Evolutionary conservation across 2,329 filamentous ascomycete genomes (phyloP), one percentile per base, ranked within the genome.

Genomic region (Tolypocladium pustulatum): DNA sequence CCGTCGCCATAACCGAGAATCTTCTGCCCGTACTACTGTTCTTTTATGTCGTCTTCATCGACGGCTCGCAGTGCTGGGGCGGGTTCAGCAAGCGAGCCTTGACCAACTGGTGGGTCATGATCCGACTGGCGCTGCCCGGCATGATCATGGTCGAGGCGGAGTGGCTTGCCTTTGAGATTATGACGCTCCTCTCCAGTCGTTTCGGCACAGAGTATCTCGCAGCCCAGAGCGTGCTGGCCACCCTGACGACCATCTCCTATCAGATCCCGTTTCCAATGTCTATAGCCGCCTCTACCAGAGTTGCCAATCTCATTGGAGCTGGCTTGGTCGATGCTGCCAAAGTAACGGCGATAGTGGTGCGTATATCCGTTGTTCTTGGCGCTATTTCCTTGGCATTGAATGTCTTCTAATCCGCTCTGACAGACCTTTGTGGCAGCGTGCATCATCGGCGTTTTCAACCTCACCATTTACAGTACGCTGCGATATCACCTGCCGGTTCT

Each of bases 101-200:
- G 56, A 76, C 77, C 55, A 93, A 93, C 68, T 94, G 90, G 90
- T 60, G 93, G 66, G 67, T 72, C 10, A 95, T 96, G 93, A 83
- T 97, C 66, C 84, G 85, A 54, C 86, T 97, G 41, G 91, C 93
- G 0, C 76, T 97, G 15, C 92, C 93, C 0, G 93, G 93, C 1
- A 85, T 97, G 70, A 77, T 96, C 63, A 97, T 97, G 92, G 88
- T 97, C 2, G 86, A 95, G 71, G 91, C 93, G 6, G 93, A 97
- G 71, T 96, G 90, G 75, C 81, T 97, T 13, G 91, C 92, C 8
- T 97, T 97, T 71, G 93, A 97, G 71, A 85, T 96, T 55, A 78
- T 96, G 62, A 96, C 91, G 0, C 79, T 97, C n/a, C 85, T 86
- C 10, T 84, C 90, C 0, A 90, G 87, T 56, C 90, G 89, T 65